A percentile compares a stretch with the other conserved stretches of the same genome.
phyloP scores from a whole-genome alignment of 169 alveolate species.

The Cryptosporidium andersoni region DNA sequence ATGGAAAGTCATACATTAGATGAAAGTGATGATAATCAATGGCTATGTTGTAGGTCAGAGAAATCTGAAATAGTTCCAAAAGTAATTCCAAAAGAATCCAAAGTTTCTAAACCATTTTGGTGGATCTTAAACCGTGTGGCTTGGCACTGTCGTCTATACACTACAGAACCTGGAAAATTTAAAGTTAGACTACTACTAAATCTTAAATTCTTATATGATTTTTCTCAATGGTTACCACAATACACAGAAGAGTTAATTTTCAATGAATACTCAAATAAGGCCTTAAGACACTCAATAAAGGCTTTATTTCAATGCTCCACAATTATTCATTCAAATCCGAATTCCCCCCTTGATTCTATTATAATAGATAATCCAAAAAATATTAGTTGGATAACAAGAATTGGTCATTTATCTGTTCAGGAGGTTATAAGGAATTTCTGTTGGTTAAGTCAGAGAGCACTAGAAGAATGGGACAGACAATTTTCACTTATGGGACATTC shows the following conservation, averaged over 20 bases:
- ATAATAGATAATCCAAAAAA: not conserved
- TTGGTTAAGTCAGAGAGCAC: slow-evolving; percentile 24
- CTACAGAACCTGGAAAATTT: slow-evolving; percentile 35
- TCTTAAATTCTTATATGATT: slow-evolving; percentile 18
- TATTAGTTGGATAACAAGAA: slow-evolving; percentile 10
- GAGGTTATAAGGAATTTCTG: slow-evolving; percentile 7
- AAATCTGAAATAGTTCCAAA: not conserved
- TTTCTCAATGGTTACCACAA: slow-evolving; percentile 7
- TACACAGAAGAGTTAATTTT: not conserved
- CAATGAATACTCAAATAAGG: not conserved
- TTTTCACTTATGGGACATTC: slow-evolving; percentile 16
- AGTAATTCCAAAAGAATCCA: slow-evolving; percentile 1
- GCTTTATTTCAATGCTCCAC: slow-evolving; percentile 54
- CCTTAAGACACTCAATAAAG: slow-evolving; percentile 18
- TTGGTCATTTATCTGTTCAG: not conserved
- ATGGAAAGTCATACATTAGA: not conserved
- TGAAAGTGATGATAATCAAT: not conserved
- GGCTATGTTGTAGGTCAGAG: not conserved
- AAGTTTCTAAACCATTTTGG: slow-evolving; percentile 7
- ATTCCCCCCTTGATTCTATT: not conserved
- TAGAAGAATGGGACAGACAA: slow-evolving; percentile 49
- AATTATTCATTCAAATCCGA: not conserved
- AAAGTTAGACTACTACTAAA: slow-evolving; percentile 20
- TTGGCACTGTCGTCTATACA: slow-evolving; percentile 23
- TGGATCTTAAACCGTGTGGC: slow-evolving; percentile 41